These are phyloP conservation scores for Circinella umbellata DNA, from an alignment of 371 early-diverging fungal species.

Conservation along the genomic window DNA sequence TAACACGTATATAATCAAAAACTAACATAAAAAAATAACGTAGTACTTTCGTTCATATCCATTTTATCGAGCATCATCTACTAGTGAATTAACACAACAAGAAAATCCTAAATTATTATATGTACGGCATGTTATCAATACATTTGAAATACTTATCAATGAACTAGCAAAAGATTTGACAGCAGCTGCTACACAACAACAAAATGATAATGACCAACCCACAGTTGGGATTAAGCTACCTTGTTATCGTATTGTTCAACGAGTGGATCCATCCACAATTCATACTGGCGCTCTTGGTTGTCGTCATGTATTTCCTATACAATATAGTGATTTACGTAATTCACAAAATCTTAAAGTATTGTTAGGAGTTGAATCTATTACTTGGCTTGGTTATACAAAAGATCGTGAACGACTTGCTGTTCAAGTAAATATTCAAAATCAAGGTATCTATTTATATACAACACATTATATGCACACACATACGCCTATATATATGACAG, in stretches of 20 bases:
- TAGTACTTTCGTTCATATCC: constrained; percentile 17
- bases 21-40: neutral
- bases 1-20: neutral
- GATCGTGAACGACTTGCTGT: constrained; percentile 11
- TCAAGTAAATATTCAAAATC: constrained; percentile 16
- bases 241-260: constrained; percentile 14
- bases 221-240: constrained; percentile 1
- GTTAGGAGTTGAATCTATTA: constrained; percentile 2
- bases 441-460: neutral
- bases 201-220: constrained; percentile 2
- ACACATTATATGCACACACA: too few species aligned
- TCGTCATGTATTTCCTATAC: constrained; percentile 13
- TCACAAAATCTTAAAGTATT: constrained; percentile 3
- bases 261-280: constrained; percentile 7
- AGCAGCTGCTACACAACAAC: neutral
- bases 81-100: constrained; percentile 8
- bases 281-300: neutral
- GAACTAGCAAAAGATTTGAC: constrained; percentile 11
- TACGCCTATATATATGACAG: neutral
- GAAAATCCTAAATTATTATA: neutral
- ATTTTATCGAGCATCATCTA: constrained; percentile 13
- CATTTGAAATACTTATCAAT: constrained; percentile 10
- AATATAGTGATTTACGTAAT: constrained; percentile 3
- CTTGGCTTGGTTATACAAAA: constrained; percentile 4
- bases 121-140: neutral